Base-by-base conservation (phyloP, 345 rosid species). In the Gossypium herbaceum region DNA sequence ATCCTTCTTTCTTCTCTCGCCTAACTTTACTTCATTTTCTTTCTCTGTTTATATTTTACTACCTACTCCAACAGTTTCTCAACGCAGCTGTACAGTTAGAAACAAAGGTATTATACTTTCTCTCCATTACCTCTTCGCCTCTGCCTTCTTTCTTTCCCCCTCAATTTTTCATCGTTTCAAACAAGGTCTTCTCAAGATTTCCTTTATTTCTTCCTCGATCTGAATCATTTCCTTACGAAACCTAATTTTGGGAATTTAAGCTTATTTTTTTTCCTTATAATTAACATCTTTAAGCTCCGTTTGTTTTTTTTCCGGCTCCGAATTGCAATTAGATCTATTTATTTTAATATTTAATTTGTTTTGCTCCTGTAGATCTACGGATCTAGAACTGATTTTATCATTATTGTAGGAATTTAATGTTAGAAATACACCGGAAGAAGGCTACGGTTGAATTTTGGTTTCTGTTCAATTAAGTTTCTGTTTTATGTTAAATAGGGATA, bases 301-400 rank as follows among this genome's bases (percentile, higher is more conserved):
- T 51, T 47, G 44, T 47, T 48, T 56, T 73, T 55, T 34, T 12
- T 59, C 13, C 19, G 24, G 27, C 5, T 45, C 10, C n/a, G 3
- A 68, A 15, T 48, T 25, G 12, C 43, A 48, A 24, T 68, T 48
- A 68, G 72, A 68, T 47, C 12, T 24, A 25, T 64, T 29, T 16
- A 27, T 45, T 61, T 59, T 3, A 61, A 22, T 45, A 24, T 50
- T 48, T 60, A 16, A 24, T 12, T 39, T 25, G 0, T 25, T 72
- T 73, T n/a, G 12, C 75, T 74, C 76, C 76, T 74, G 78, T 75
- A 71, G 87, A 86, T 79, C 77, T 82, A 11, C 15, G 17, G 79
- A 65, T 65, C 45, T 66, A 13, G 9, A 25, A 24, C 76, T 47
- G 2, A 25, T 47, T 27, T 34, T 45, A 45, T 2, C 20, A 27